A percentile compares a stretch with the other conserved stretches of the same genome.
phyloP scores from a whole-genome alignment of 345 rosid genomes.

The Camelina laxa region DNA sequence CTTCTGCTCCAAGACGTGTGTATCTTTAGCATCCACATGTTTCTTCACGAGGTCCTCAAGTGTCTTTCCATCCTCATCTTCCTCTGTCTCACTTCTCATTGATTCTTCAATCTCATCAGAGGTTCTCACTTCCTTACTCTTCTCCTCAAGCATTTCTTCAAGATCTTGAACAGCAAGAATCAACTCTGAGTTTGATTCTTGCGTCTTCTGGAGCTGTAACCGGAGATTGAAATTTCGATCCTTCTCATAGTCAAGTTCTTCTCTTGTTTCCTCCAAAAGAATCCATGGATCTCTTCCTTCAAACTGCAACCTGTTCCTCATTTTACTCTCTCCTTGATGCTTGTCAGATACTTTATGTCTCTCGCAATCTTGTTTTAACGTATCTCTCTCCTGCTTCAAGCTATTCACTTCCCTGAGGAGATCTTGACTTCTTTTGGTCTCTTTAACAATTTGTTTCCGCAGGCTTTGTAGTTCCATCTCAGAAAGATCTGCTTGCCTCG shows the following conservation, averaged over 20 bases:
- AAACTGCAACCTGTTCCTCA: slow-evolving; percentile 57
- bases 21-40: slow-evolving; percentile 59
- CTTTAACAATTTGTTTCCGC: slow-evolving; percentile 84
- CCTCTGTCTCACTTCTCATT: slow-evolving; percentile 54
- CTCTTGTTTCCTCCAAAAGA: slow-evolving; percentile 73
- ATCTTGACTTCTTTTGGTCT: slow-evolving; percentile 82
- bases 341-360: slow-evolving; percentile 60
- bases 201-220: slow-evolving; percentile 84
- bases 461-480: slow-evolving; percentile 87
- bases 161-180: slow-evolving; percentile 88
- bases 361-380: slow-evolving; percentile 57
- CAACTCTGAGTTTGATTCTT: slow-evolving; percentile 86
- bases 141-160: slow-evolving; percentile 75
- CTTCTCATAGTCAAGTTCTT: slow-evolving; percentile 76
- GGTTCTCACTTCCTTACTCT: slow-evolving; percentile 49
- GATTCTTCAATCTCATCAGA: slow-evolving; percentile 40
- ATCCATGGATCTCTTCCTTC: slow-evolving; percentile 64
- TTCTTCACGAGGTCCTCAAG: slow-evolving; percentile 82
- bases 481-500: slow-evolving; percentile 76
- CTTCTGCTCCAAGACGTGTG: slow-evolving; percentile 66
- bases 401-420: slow-evolving; percentile 63
- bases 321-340: slow-evolving; percentile 48
- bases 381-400: slow-evolving; percentile 78
- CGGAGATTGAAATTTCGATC: slow-evolving; percentile 68
- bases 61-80: slow-evolving; percentile 86